Percentiles rank a stretch among this genome's conserved stretches.
These are phyloP conservation scores for Leccinum variicolor DNA, from an alignment of 768 basidiomycete genomes.

Conservation along the genomic window DNA sequence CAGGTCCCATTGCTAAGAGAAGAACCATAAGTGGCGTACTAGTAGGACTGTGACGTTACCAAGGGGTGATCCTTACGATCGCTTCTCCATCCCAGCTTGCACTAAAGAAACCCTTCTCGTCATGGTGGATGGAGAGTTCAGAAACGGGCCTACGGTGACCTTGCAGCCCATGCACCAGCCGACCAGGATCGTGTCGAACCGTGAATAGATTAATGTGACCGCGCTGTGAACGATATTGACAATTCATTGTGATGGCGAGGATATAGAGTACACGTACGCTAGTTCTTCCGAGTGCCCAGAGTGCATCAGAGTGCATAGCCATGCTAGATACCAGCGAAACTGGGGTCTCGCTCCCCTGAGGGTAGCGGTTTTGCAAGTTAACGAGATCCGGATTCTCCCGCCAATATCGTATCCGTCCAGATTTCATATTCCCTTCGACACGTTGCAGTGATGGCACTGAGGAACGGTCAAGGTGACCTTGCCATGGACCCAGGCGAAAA, in stretches of 20 bases:
- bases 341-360: constrained; percentile 47
- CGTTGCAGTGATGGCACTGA: constrained; percentile 82
- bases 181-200: constrained; percentile 88
- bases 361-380: constrained; percentile 22
- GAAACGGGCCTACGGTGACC: constrained; percentile 84
- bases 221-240: constrained; percentile 43
- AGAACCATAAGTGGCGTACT: constrained; percentile 8
- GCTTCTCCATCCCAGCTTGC: constrained; percentile 95
- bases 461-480: constrained; percentile 84
- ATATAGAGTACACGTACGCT: constrained; percentile 51
- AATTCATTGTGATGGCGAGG: constrained; percentile 16
- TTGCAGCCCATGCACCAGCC: constrained; percentile 55
- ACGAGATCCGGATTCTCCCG: constrained; percentile 67
- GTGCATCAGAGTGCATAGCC: constrained; percentile 86
- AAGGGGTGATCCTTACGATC: constrained; percentile 50
- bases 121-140: constrained; percentile 72
- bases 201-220: constrained; percentile 95
- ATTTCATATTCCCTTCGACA: constrained; percentile 93
- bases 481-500: constrained; percentile 85
- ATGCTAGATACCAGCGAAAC: constrained; percentile 85
- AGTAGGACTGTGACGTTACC: background rate
- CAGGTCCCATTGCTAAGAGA: constrained; percentile 90
- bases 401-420: constrained; percentile 84
- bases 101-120: constrained; percentile 84
- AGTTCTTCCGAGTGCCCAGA: constrained; percentile 89